These are phyloP conservation scores for Sphagnurus paluster DNA, from an alignment of 1,284 basidiomycete genomes.

Conservation along the genomic window DNA sequence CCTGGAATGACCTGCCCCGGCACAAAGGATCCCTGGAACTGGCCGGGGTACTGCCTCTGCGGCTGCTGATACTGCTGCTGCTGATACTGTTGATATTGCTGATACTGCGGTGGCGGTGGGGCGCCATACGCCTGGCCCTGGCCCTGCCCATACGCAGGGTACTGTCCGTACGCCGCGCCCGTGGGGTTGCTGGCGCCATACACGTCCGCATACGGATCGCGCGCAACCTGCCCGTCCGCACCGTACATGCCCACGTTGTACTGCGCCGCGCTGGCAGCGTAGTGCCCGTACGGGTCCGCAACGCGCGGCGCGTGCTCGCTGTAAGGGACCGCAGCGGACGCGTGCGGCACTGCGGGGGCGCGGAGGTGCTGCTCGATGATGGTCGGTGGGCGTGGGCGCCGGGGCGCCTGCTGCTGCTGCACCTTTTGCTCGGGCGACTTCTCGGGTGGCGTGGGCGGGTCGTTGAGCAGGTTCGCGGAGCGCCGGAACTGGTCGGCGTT, in stretches of 20 bases:
- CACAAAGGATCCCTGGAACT: too few species aligned
- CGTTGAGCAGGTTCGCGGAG: constrained; percentile 20
- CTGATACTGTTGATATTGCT: constrained; percentile 7
- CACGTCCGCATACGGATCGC: constrained; percentile 13
- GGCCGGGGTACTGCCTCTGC: constrained; percentile 10
- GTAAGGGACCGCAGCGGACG: constrained; percentile 18
- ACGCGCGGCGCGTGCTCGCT: constrained; percentile 12
- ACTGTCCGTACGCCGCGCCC: constrained; percentile 9
- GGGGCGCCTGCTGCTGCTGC: constrained; percentile 8
- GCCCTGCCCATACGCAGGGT: constrained; percentile 13
- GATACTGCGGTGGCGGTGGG: constrained; percentile 8
- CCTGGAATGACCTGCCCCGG: constrained; percentile 1
- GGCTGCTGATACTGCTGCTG: constrained; percentile 3
- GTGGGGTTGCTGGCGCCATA: constrained; percentile 12
- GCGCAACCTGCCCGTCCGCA: constrained; percentile 16
- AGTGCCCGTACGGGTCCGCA: constrained; percentile 18
- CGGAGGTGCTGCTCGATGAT: constrained; percentile 27
- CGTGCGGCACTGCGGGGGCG: constrained; percentile 23
- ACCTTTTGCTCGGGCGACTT: constrained; percentile 6
- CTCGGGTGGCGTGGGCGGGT: constrained; percentile 15
- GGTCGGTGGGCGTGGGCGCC: constrained; percentile 19
- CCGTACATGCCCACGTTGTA: constrained; percentile 19
- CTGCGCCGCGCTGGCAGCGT: constrained; percentile 15
- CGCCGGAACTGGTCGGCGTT: constrained; percentile 22
- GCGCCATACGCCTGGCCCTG: constrained; percentile 12